Percentiles rank a stretch among this genome's conserved stretches.
phyloP scores from a whole-genome alignment of 495 filamentous ascomycete species.

The Neurospora africana region DNA sequence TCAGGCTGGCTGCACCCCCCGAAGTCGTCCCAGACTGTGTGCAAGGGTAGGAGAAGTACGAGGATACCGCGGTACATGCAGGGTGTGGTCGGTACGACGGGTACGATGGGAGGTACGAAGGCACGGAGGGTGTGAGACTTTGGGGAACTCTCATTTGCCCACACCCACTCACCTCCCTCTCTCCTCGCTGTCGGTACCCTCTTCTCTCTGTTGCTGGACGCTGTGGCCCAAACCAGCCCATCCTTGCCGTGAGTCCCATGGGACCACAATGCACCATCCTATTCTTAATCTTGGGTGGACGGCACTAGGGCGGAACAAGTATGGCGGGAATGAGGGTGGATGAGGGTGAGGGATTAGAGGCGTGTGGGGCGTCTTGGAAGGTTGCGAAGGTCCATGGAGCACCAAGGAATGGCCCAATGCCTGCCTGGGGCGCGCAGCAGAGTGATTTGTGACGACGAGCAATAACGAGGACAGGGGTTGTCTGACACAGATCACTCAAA shows the following conservation, averaged over 20 bases:
- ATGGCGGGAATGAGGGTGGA: conserved; percentile 13
- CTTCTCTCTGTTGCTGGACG: not conserved
- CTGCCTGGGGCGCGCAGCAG: conserved; percentile 16
- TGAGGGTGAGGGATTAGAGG: conserved; percentile 8
- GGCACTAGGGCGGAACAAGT: conserved; percentile 16
- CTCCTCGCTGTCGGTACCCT: conserved; percentile 2
- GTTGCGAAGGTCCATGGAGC: not conserved
- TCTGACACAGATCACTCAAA: conserved; percentile 27
- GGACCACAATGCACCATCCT: conserved; percentile 22
- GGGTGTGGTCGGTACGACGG: not conserved
- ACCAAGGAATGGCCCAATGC: conserved; percentile 14
- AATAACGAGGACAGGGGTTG: conserved; percentile 22
- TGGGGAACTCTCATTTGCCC: not conserved
- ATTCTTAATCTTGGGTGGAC: conserved; percentile 25
- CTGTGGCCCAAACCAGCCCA: conserved; percentile 18
- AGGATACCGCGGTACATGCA: conserved; percentile 1
- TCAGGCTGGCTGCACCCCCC: conserved; percentile 13
- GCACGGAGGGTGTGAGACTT: not conserved
- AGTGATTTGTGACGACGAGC: conserved; percentile 23
- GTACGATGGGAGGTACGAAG: not conserved
- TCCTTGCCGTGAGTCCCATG: conserved; percentile 16
- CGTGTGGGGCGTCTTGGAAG: conserved; percentile 6
- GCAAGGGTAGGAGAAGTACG: not conserved
- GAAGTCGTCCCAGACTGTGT: not conserved
- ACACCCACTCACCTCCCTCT: not conserved